phyloP scores from a whole-genome alignment of 164 flowering plant genomes.

The Annona cherimola region DNA sequence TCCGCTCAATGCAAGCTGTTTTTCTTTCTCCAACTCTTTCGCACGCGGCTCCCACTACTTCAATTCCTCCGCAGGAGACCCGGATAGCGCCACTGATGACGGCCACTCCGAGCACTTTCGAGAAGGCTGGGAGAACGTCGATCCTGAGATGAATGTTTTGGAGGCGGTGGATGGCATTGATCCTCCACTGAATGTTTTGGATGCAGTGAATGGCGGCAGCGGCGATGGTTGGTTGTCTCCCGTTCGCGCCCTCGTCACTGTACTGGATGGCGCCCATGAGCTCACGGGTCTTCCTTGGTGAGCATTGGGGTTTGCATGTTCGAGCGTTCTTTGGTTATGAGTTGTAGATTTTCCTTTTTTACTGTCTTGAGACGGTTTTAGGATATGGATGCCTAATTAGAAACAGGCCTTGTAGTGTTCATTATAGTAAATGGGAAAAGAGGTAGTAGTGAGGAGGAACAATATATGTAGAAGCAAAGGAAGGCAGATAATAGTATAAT shows the following conservation, averaged over 20 bases:
- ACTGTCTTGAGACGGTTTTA: too few species aligned
- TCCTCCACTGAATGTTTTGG: too few species aligned
- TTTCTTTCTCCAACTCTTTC: neutral
- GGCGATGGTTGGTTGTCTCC: slow-evolving; percentile 38
- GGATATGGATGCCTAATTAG: too few species aligned
- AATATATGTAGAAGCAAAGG: too few species aligned
- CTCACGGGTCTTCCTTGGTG: slow-evolving; percentile 82
- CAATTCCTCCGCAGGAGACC: slow-evolving; percentile 3
- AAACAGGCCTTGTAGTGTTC: too few species aligned
- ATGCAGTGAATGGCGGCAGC: too few species aligned
- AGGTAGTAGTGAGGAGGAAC: too few species aligned
- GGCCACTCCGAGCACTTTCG: neutral
- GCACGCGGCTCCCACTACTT: slow-evolving; percentile 18
- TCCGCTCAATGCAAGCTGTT: slow-evolving; percentile 2
- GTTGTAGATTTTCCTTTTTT: too few species aligned
- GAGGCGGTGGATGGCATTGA: slow-evolving; percentile 15
- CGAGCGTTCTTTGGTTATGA: too few species aligned
- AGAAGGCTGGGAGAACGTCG: slow-evolving; percentile 8
- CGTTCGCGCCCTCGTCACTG: slow-evolving; percentile 33
- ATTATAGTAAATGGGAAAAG: too few species aligned
- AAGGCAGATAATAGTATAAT: too few species aligned
- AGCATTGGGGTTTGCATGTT: slow-evolving; percentile 6
- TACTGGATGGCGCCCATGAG: slow-evolving; percentile 68
- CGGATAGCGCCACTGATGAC: slow-evolving; percentile 1
- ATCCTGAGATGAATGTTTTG: slow-evolving; percentile 13